A percentile compares a stretch with the other conserved stretches of the same genome.
Conservation (phyloP, 1,284 basidiomycete genomes). For the Cutaneotrichosporon sp. region DNA sequence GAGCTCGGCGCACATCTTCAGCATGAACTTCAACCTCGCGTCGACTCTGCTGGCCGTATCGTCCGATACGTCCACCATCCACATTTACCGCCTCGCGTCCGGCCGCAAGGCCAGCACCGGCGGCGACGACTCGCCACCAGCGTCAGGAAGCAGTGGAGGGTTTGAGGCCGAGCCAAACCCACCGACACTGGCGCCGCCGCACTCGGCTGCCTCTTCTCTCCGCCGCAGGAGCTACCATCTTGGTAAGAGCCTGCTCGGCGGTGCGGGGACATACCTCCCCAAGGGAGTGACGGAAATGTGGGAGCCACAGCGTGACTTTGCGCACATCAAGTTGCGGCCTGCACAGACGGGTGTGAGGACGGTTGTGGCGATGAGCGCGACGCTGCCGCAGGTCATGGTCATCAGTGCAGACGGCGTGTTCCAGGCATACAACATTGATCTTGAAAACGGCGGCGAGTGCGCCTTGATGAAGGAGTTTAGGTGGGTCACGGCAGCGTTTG, state of each 20-base stretch:
- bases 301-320: constrained; percentile 95
- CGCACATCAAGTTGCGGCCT: constrained; percentile 80
- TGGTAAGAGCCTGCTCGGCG: constrained; percentile 72
- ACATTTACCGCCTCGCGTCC: constrained; percentile 78
- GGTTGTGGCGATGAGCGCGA: constrained; percentile 81
- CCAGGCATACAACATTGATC: constrained; percentile 91
- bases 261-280: constrained; percentile 85
- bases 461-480: constrained; percentile 87
- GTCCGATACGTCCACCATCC: constrained; percentile 91
- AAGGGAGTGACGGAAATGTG: constrained; percentile 90
- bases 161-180: constrained; percentile 29
- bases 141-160: constrained; percentile 1
- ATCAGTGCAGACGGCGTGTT: constrained; percentile 93
- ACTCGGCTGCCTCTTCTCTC: constrained; percentile 35
- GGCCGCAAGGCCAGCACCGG: constrained; percentile 1
- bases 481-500: constrained; percentile 32
- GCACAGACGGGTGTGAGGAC: constrained; percentile 63
- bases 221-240: constrained; percentile 64
- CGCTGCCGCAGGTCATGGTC: constrained; percentile 90
- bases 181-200: constrained; percentile 12
- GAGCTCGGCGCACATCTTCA: constrained; percentile 78
- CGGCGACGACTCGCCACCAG: constrained; percentile 12
- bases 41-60: constrained; percentile 81
- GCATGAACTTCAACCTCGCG: constrained; percentile 85
- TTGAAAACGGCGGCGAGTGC: constrained; percentile 95